Evolutionary conservation across 2,329 filamentous ascomycete genomes (phyloP), one percentile per base, ranked within the genome.

Genomic region (Stagonosporopsis rhizophila): DNA sequence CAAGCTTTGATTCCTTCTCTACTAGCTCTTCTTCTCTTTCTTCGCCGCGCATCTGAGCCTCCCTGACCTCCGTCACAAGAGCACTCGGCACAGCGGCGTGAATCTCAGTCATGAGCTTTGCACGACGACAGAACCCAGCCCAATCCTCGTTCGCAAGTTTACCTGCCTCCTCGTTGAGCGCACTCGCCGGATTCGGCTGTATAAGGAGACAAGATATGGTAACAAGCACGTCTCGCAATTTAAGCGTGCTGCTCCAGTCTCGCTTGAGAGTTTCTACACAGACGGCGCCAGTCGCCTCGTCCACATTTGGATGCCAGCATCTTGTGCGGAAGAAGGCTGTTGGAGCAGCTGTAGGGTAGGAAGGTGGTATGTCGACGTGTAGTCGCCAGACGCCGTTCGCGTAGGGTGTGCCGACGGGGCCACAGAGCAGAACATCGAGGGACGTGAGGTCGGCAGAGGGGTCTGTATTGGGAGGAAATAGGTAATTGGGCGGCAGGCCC

Each of bases 261-360:
- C 84, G 78, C 75, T 88, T 88, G 40, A 88, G 67, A 2, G 86
- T 88, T 74, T 88, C 86, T 3, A 88, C 83, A 58, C 86, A 88
- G 3, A 88, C 84, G 0, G 82, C 82, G 5, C 86, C 86, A 0
- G 82, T 84, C n/a, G 78, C 76, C 48, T 86, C 83, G 59, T 88
- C 85, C 45, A 88, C 83, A 64, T 88, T 88, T 0, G 86, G 86
- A 62, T 88, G 86, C 80, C 85, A 88, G 60, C 88, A 83, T 6
- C 81, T 79, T 2, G 85, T 88, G 50, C 80, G 80, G 67, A 88
- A 88, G 28, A 80, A 79, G 2, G 85, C 86, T 37, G 85, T 87
- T 0, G 82, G 82, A 15, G 82, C 81, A 17, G 72, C 72, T 35
- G 72, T 71, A 11, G 82, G 82, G 62, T 87, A 86, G n/a, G 80